These are phyloP conservation scores for Camelina sativa DNA, from an alignment of 345 rosid genomes.

Conservation along the genomic window DNA sequence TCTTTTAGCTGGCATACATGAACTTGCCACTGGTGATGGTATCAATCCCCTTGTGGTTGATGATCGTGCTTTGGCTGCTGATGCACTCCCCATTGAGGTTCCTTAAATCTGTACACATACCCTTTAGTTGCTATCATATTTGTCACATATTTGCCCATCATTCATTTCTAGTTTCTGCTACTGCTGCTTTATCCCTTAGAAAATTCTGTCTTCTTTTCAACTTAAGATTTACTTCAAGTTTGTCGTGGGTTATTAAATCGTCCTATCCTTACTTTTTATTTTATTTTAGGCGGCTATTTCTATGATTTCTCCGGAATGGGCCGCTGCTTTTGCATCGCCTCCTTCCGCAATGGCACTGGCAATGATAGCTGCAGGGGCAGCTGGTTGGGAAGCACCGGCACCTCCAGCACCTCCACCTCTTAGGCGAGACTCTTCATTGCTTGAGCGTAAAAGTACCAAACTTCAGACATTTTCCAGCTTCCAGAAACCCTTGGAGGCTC, in stretches of 20 bases:
- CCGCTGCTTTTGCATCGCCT: conserved; percentile 99
- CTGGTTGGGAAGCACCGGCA: conserved; percentile 78
- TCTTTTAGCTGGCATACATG: conserved; percentile 94
- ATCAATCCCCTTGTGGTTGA: conserved; percentile 89
- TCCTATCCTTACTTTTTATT: conserved; percentile 5
- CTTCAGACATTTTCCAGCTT: conserved; percentile 89
- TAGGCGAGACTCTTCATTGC: conserved; percentile 79
- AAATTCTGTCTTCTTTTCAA: neutral
- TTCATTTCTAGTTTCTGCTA: neutral
- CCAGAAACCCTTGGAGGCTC: conserved; percentile 72
- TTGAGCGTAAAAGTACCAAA: conserved; percentile 74
- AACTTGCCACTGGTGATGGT: conserved; percentile 92
- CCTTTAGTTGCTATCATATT: conserved; percentile 10
- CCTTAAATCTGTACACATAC: conserved; percentile 21
- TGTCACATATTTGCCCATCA: neutral
- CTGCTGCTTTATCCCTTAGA: conserved; percentile 1
- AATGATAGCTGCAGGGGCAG: conserved; percentile 99
- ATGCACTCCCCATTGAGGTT: conserved; percentile 91
- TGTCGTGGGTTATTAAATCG: neutral
- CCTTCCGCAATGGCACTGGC: conserved; percentile 99
- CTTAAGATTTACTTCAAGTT: neutral
- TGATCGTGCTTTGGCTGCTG: conserved; percentile 95
- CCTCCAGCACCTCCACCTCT: conserved; percentile 52
- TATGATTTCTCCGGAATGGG: conserved; percentile 96
- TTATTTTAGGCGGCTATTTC: conserved; percentile 81